These are phyloP conservation scores for Persicaria maculosa DNA, from an alignment of 148 eudicot species.

Conservation along the genomic window DNA sequence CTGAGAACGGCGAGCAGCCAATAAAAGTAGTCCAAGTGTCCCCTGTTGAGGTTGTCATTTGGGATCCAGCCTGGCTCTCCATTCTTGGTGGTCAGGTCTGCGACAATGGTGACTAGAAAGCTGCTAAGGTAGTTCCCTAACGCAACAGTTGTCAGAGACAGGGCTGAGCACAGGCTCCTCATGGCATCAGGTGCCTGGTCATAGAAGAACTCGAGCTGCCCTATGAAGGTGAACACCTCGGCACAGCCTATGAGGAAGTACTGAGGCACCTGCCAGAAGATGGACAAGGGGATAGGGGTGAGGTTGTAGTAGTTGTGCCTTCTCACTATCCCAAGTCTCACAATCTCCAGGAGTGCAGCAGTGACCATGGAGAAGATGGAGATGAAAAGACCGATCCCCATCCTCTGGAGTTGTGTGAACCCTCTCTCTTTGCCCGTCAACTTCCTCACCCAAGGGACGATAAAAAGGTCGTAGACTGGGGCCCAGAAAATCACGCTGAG, in stretches of 20 bases:
- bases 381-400: constrained; percentile 25
- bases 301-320: constrained; percentile 20
- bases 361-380: constrained; percentile 23
- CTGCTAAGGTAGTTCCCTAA: constrained; percentile 24
- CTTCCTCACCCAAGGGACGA: constrained; percentile 18
- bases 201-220: constrained; percentile 29
- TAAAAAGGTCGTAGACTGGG: constrained; percentile 16
- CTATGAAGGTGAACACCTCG: constrained; percentile 25
- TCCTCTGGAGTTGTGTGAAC: constrained; percentile 25
- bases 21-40: constrained; percentile 29
- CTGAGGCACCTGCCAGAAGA: constrained; percentile 30
- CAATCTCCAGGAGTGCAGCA: constrained; percentile 21
- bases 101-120: constrained; percentile 18
- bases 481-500: constrained; percentile 26
- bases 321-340: constrained; percentile 19
- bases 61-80: constrained; percentile 32
- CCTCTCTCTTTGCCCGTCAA: constrained; percentile 20
- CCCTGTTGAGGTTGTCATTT: constrained; percentile 22
- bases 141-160: constrained; percentile 17
- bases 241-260: constrained; percentile 25
- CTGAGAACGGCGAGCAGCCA: constrained; percentile 24
- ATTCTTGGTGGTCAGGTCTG: constrained; percentile 15
- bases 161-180: constrained; percentile 25
- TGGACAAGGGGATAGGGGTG: constrained; percentile 17
- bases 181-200: constrained; percentile 32